A percentile compares a stretch with the other conserved stretches of the same genome.
phyloP scores from a whole-genome alignment of 768 basidiomycete species.

The Pleurotus platypus region DNA sequence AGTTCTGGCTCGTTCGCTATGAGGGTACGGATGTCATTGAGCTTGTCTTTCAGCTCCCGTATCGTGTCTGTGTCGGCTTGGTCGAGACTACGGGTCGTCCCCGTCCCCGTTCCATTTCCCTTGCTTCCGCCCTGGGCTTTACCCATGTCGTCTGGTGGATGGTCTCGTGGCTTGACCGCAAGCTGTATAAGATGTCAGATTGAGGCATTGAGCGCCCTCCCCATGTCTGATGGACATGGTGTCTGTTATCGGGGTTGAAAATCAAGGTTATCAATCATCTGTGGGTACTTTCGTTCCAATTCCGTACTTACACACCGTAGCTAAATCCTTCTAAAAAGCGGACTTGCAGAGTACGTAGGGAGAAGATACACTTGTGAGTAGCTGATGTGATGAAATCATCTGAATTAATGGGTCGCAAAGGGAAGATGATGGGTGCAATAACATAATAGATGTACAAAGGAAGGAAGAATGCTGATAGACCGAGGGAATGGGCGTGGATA shows the following conservation, averaged over 20 bases:
- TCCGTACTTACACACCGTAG: too few species aligned
- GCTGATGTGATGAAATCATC: not conserved
- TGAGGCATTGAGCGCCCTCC: too few species aligned
- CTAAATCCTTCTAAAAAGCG: too few species aligned
- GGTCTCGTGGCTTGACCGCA: not conserved
- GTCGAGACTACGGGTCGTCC: not conserved
- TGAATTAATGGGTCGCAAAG: not conserved
- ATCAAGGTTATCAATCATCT: not conserved
- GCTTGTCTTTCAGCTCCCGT: slow-evolving; percentile 5
- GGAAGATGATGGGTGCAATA: slow-evolving; percentile 4
- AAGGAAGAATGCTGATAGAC: not conserved
- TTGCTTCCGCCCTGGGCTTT: not conserved
- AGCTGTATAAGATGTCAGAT: too few species aligned
- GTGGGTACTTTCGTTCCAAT: not conserved
- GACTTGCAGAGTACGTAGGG: too few species aligned
- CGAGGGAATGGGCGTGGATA: not conserved
- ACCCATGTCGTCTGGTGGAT: not conserved
- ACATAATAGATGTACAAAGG: slow-evolving; percentile 5
- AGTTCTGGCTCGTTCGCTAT: slow-evolving; percentile 1
- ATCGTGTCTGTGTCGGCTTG: slow-evolving; percentile 6
- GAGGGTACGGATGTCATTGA: slow-evolving; percentile 5
- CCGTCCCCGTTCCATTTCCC: not conserved
- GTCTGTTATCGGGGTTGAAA: not conserved
- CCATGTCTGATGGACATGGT: not conserved
- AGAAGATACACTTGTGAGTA: not conserved